A percentile compares a stretch with the other conserved stretches of the same genome.
Evolutionary conservation across 2,329 filamentous ascomycete species (phyloP).

Genomic region (Aspergillus sp.): DNA sequence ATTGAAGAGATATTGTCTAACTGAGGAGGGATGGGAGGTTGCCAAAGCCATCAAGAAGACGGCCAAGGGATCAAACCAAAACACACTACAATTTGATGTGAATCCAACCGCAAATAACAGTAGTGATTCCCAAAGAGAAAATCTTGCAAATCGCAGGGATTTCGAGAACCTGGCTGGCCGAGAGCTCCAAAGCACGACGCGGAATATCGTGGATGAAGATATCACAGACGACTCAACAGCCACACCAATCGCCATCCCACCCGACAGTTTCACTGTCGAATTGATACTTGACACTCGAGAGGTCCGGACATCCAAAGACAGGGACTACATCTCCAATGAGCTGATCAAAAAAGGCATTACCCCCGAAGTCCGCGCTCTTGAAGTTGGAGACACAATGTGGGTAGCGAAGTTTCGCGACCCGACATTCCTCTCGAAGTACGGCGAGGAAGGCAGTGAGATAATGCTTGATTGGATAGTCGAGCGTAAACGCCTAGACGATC

Average conservation of each 20-base stretch:
- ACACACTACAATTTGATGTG: slow-evolving; percentile 15
- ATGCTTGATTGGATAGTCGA: slow-evolving; percentile 80
- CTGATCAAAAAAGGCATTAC: slow-evolving; percentile 65
- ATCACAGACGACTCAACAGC: slow-evolving; percentile 36
- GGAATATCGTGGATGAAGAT: background rate
- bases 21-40: slow-evolving; percentile 76
- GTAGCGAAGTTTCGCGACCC: slow-evolving; percentile 70
- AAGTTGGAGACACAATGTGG: slow-evolving; percentile 77
- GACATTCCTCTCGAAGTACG: slow-evolving; percentile 54
- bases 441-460: slow-evolving; percentile 62
- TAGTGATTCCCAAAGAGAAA: background rate
- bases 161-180: background rate
- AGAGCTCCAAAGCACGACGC: background rate
- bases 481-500: slow-evolving; percentile 75
- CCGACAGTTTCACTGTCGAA: slow-evolving; percentile 69
- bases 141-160: background rate
- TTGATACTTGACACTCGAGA: slow-evolving; percentile 75
- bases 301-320: slow-evolving; percentile 68
- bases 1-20: slow-evolving; percentile 66
- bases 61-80: slow-evolving; percentile 24
- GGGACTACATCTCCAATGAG: slow-evolving; percentile 74
- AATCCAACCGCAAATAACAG: background rate
- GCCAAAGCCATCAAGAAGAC: slow-evolving; percentile 63
- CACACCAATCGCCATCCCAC: slow-evolving; percentile 60
- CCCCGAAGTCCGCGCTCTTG: slow-evolving; percentile 66